A percentile compares a stretch with the other conserved stretches of the same genome.
phyloP scores from a whole-genome alignment of 495 filamentous ascomycete genomes.

The Tuber aestivum region DNA sequence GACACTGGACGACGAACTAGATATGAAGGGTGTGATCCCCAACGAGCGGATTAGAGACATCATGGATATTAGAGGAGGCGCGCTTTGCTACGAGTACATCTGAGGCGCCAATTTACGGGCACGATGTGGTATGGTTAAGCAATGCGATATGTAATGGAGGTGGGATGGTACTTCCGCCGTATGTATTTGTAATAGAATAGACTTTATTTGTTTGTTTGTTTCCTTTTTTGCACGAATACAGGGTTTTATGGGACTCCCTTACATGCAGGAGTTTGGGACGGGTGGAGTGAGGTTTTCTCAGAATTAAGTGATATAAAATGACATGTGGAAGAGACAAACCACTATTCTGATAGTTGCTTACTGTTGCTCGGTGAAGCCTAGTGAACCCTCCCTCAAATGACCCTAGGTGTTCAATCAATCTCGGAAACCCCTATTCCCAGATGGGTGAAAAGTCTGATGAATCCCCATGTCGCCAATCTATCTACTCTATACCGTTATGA shows the following conservation, averaged over 20 bases:
- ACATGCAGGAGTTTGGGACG: too few relatives aligned
- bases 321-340: background rate
- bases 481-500: background rate
- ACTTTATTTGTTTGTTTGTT: background rate
- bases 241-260: too few relatives aligned
- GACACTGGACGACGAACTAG: slow-evolving; percentile 29
- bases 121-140: background rate
- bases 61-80: slow-evolving; percentile 34
- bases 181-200: background rate
- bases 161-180: background rate
- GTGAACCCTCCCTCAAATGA: background rate
- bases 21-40: slow-evolving; percentile 36
- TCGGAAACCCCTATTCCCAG: background rate
- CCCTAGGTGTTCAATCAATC: background rate
- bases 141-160: background rate
- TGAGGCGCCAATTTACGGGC: background rate
- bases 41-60: slow-evolving; percentile 29
- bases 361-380: background rate
- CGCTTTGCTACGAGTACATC: slow-evolving; percentile 32
- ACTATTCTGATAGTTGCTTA: background rate
- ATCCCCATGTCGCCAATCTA: background rate
- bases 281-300: background rate
- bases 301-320: background rate
- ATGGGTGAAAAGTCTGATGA: background rate
- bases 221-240: background rate